Evolutionary conservation across 371 early-diverging fungal species (phyloP).

Genomic region (Encephalitozoon romaleae): DNA sequence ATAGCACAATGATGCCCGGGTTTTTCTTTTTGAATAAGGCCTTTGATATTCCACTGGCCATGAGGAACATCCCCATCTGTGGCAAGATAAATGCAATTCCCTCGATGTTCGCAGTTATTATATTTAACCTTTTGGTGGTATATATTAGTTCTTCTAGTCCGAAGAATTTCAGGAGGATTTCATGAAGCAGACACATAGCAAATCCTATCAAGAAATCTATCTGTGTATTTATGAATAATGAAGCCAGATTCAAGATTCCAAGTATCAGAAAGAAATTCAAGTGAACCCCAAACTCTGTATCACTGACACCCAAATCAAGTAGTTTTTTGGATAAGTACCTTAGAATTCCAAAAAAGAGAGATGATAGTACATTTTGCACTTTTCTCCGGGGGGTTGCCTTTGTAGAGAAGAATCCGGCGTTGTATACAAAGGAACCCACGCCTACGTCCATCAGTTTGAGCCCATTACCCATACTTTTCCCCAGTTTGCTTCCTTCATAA

Average conservation of each 20-base stretch:
- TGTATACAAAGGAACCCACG: conserved; percentile 54
- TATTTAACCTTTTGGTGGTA: background rate
- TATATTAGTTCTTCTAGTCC: background rate
- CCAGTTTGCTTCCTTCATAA: conserved; percentile 24
- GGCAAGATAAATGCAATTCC: conserved; percentile 1
- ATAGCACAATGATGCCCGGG: background rate
- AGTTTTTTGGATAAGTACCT: background rate
- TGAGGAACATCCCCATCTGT: conserved; percentile 3
- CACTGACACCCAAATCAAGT: background rate
- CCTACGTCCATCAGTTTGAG: conserved; percentile 60
- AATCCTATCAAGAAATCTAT: background rate
- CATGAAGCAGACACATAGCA: background rate
- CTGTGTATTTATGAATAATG: background rate
- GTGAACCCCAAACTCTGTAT: background rate
- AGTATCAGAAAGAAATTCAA: background rate
- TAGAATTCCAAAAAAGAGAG: background rate
- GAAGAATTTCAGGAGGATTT: background rate
- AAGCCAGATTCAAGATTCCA: background rate
- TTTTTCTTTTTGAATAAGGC: background rate
- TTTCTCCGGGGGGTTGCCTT: background rate
- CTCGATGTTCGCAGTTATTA: background rate
- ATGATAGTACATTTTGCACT: background rate
- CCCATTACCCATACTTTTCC: conserved; percentile 47
- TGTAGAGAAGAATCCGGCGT: conserved; percentile 42
- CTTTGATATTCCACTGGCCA: conserved; percentile 2